These are phyloP conservation scores for Tetraselmis chui DNA, from an alignment of 139 green algal species.

Conservation along the genomic window DNA sequence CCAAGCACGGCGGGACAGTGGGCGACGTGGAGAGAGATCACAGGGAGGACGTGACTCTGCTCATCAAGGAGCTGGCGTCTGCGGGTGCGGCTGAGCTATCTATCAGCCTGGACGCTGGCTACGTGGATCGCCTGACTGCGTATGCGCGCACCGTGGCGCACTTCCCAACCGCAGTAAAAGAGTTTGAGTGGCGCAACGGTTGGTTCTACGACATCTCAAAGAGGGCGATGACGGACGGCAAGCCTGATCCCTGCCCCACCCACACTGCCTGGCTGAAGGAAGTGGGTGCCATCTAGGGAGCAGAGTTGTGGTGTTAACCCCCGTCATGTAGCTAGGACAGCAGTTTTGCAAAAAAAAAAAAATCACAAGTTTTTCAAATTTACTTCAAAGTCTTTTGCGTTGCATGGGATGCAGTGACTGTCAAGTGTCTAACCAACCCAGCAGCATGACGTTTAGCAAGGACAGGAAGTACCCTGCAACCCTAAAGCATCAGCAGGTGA, in stretches of 20 bases:
- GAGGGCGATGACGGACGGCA: constrained; percentile 38
- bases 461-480: no score
- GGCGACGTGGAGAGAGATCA: constrained; percentile 79
- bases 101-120: constrained; percentile 46
- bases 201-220: constrained; percentile 81
- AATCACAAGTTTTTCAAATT: no score
- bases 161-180: constrained; percentile 96
- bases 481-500: no score
- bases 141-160: constrained; percentile 88
- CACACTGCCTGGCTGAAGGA: constrained; percentile 81
- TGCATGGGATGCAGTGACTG: no score
- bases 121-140: constrained; percentile 70
- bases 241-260: constrained; percentile 78
- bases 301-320: no score
- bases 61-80: constrained; percentile 82
- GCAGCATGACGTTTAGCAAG: no score
- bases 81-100: constrained; percentile 57
- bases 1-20: constrained; percentile 66
- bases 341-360: no score
- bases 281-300: constrained; percentile 58
- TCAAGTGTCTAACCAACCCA: no score
- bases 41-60: constrained; percentile 45
- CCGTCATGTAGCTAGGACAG: no score
- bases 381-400: no score
- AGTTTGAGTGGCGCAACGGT: constrained; percentile 96